Base-by-base conservation (phyloP, 2,329 filamentous ascomycete genomes). In the Alternaria angustiovoidea region DNA sequence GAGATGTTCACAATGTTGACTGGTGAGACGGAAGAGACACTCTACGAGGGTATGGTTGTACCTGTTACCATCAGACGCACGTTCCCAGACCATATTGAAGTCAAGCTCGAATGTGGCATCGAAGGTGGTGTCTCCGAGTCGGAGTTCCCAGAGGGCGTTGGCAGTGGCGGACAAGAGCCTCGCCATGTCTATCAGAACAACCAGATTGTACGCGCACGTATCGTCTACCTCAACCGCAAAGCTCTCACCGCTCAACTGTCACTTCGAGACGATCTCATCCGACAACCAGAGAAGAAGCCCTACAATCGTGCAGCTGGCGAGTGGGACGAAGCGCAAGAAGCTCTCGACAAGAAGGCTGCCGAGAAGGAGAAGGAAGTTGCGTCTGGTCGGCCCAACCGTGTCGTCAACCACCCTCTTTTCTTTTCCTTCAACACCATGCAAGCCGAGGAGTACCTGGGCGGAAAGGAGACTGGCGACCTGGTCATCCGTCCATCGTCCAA, bases 331-430 rank as follows among this genome's bases (percentile, higher is more conserved):
- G 83, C 85, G 3, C 89, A 93, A 69, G 95, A 99, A 79, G 85
- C 87, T 18, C 87, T 89, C 46, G 95, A 98, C 74, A 90, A 88
- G 62, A 78, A 79, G 75, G 93, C 96, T 57, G 89, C 92, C 58
- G 83, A 95, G 65, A 88, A 91, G 56, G 93, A 96, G 78, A 96
- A 94, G 81, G 93, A 95, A 74, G 91, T 92, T 75, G 87, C 88
- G 11, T 92, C 92, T 18, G 93, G 92, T 14, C 92, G 95, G 51
- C 91, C 92, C 2, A 93, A 96, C 78, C 89, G 95, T 77, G 95
- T 99, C 61, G 95, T 99, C 83, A 99, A 99, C 79, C 95, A 99
- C 76, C 94, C 95, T 26, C 87, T 98, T 16, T 99, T 98, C 87
- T 91, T 90, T 69, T 90, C 93, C 0, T 98, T 96, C 85, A 97